Evolutionary conservation across 2,329 filamentous ascomycete species (phyloP).

Genomic region (Penicillium sclerotigenum): DNA sequence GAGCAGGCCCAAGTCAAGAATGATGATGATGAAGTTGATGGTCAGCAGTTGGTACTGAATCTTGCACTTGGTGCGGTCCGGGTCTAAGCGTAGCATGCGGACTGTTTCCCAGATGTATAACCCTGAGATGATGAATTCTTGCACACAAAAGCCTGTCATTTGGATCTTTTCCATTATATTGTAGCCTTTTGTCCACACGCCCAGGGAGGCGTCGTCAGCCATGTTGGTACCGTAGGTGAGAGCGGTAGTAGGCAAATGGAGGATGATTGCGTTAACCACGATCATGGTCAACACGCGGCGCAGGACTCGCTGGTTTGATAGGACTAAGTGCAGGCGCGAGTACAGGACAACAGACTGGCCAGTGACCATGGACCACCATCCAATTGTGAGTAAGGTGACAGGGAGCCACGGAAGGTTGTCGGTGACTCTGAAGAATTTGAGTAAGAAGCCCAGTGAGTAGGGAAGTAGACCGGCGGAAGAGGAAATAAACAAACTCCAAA

Average conservation of each 20-base stretch:
- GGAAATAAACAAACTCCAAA: slow-evolving; percentile 49
- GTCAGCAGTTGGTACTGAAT: slow-evolving; percentile 50
- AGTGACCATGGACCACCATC: slow-evolving; percentile 50
- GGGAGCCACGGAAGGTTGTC: slow-evolving; percentile 35
- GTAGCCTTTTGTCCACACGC: slow-evolving; percentile 37
- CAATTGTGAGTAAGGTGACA: slow-evolving; percentile 44
- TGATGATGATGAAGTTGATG: slow-evolving; percentile 50
- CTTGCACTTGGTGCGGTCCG: slow-evolving; percentile 41
- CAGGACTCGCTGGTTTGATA: slow-evolving; percentile 40
- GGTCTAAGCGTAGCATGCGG: slow-evolving; percentile 49
- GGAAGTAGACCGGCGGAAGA: slow-evolving; percentile 45
- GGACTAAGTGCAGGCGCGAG: slow-evolving; percentile 49
- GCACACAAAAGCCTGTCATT: slow-evolving; percentile 55
- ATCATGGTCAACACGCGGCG: slow-evolving; percentile 48
- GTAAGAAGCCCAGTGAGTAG: slow-evolving; percentile 47
- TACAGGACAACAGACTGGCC: slow-evolving; percentile 51
- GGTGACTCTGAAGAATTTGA: slow-evolving; percentile 47
- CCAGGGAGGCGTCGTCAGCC: slow-evolving; percentile 7
- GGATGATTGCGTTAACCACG: slow-evolving; percentile 42
- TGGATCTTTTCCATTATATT: slow-evolving; percentile 55
- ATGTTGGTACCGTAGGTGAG: slow-evolving; percentile 46
- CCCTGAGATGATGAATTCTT: slow-evolving; percentile 54
- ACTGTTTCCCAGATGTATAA: slow-evolving; percentile 55
- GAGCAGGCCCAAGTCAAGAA: slow-evolving; percentile 46
- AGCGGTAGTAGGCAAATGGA: slow-evolving; percentile 48